phyloP scores from a whole-genome alignment of 177 flowering plant genomes.

The Vitis hybrid region DNA sequence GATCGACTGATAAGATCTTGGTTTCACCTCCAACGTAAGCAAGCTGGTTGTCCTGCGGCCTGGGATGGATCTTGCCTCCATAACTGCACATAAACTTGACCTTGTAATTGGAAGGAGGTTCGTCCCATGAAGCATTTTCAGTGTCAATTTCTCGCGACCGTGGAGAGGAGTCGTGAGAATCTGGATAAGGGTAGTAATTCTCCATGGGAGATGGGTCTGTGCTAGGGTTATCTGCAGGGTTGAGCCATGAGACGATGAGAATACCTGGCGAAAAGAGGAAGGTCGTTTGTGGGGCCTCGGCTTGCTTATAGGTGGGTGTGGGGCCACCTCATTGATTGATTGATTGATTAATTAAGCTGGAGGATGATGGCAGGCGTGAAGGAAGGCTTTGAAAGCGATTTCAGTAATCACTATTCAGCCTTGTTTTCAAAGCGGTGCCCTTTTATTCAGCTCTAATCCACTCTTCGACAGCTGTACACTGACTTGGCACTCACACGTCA shows the following conservation, averaged over 20 bases:
- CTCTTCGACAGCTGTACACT: no score
- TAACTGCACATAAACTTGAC: constrained; percentile 82
- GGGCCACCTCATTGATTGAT: neutral
- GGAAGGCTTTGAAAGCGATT: neutral
- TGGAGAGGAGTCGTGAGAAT: constrained; percentile 66
- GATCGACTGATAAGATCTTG: constrained; percentile 73
- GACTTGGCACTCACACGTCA: no score
- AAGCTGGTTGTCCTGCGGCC: constrained; percentile 72
- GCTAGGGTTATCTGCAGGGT: neutral
- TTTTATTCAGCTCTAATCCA: no score
- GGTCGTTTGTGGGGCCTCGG: neutral
- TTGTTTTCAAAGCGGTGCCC: no score
- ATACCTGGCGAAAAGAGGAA: no score
- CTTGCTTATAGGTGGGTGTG: neutral
- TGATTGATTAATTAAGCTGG: neutral
- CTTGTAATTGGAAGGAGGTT: constrained; percentile 35
- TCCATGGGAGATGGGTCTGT: constrained; percentile 29
- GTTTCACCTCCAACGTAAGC: constrained; percentile 79
- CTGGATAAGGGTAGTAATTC: constrained; percentile 56
- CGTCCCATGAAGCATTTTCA: constrained; percentile 56
- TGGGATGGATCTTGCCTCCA: constrained; percentile 76
- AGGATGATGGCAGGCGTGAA: neutral
- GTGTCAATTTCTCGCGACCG: constrained; percentile 53
- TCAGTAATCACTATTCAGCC: no score
- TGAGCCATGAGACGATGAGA: neutral